phyloP scores from a whole-genome alignment of 306 rosid genomes.

The Rosa lucieae region DNA sequence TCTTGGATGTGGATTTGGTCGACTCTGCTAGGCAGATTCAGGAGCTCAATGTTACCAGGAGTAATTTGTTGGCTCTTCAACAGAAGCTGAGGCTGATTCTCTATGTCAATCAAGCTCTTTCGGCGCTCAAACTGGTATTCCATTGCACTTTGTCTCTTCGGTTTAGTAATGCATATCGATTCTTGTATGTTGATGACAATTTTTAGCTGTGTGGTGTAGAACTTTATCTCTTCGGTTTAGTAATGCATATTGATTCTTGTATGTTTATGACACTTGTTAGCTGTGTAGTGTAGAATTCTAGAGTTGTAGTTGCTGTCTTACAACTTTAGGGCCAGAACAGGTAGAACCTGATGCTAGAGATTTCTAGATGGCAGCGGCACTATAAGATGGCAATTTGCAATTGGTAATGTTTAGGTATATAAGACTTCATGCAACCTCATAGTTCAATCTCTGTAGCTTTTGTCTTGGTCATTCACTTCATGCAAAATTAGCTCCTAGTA shows the following conservation, averaged over 20 bases:
- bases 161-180: not conserved
- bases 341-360: not conserved
- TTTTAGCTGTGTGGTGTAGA: too few relatives aligned
- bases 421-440: not conserved
- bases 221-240: not conserved
- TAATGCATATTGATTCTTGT: not conserved
- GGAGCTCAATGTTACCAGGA: slow-evolving; percentile 68
- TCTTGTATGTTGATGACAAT: not conserved
- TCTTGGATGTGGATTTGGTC: slow-evolving; percentile 84
- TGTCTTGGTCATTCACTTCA: not conserved
- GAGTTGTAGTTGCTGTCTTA: not conserved
- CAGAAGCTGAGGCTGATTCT: slow-evolving; percentile 87
- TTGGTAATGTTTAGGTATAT: not conserved
- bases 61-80: slow-evolving; percentile 70
- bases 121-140: slow-evolving; percentile 90
- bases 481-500: not conserved
- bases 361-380: not conserved
- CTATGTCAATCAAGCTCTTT: slow-evolving; percentile 90
- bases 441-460: not conserved
- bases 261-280: not conserved
- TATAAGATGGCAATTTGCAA: not conserved
- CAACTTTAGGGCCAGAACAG: not conserved
- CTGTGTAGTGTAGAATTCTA: not conserved
- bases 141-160: not conserved
- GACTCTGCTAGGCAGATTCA: slow-evolving; percentile 87